phyloP scores from a whole-genome alignment of 2,329 filamentous ascomycete species.

The Colletotrichum kahawae region DNA sequence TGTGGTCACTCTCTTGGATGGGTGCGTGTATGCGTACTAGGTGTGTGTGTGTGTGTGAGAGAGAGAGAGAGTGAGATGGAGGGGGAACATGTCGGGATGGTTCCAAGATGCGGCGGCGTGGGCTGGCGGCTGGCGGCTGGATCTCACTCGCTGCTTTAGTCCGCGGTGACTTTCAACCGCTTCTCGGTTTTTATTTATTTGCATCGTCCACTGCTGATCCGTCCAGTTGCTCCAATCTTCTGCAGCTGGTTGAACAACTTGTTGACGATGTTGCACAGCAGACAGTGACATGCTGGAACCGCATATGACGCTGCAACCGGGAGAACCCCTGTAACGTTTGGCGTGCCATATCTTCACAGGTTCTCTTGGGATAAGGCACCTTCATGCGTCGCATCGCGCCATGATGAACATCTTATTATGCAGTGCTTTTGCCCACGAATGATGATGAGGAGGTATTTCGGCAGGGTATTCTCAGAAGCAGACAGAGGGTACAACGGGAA shows the following conservation, averaged over 20 bases:
- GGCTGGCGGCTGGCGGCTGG: neutral
- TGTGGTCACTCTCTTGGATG: neutral
- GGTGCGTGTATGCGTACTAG: too few relatives aligned
- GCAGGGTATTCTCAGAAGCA: neutral
- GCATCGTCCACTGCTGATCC: neutral
- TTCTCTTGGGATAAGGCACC: neutral
- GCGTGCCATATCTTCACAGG: neutral
- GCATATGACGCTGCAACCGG: neutral
- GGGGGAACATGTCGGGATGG: neutral
- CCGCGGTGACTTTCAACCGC: too few relatives aligned
- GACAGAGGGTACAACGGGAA: neutral
- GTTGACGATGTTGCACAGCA: neutral
- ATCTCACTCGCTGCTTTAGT: conserved; percentile 6
- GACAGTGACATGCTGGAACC: neutral
- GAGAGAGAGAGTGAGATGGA: neutral
- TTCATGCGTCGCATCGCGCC: conserved; percentile 9
- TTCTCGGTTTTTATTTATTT: neutral
- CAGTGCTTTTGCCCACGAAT: neutral
- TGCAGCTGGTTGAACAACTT: neutral
- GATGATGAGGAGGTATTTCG: neutral
- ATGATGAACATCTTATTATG: neutral
- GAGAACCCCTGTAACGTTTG: conserved; percentile 3
- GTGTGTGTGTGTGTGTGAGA: neutral
- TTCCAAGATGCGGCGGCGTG: conserved; percentile 17
- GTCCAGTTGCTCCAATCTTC: neutral